Evolutionary conservation across 129 eudicot species (phyloP), one percentile per base, ranked within the genome.

Genomic region (Sambucus nigra): DNA sequence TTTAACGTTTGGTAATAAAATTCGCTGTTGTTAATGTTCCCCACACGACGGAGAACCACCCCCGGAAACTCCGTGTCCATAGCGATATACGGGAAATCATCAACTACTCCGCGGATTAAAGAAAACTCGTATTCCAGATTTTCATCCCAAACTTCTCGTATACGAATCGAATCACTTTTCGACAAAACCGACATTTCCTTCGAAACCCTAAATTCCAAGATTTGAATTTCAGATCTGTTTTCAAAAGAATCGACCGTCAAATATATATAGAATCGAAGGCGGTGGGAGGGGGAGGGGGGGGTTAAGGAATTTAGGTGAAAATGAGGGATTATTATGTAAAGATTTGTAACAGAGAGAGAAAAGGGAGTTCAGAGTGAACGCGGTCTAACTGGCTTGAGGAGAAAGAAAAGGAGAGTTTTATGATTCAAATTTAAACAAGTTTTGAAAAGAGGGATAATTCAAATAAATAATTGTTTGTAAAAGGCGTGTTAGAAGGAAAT

Each of bases 41-140:
- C 96, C 0, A 87, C 81, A 0, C 83, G 94, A 5, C 96, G 82
- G 19, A 79, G 69, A 69, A 87, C 96, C 35, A 83, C 67, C 13
- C 96, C 94, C 0, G 96, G 96, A 57, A 87, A 87, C 64, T 87
- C 96, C 2, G 96, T 87, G 33, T 87, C 96, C 94, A 87, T 87
- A 0, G 96, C 96, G 16, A 87, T 42, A 56, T 76, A 87, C 0
- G 96, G 89, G 47, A 65, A 83, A 0, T 64, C 69, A 61, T 87
- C 96, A 40, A 87, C 93, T 32, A 87, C 59, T 5, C 62, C 81
- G 26, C 83, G 83, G 33, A 87, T 87, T 61, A 87, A 64, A 11
- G 53, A 63, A 39, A 87, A 83, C 67, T 87, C 96, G 45, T 83
- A 79, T n/a, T 83, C 94, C 23, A 87, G 72, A 61, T 83, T 87